A percentile compares a stretch with the other conserved stretches of the same genome.
phyloP scores from a whole-genome alignment of 805 yeast genomes.

The Metschnikowia proteae region DNA sequence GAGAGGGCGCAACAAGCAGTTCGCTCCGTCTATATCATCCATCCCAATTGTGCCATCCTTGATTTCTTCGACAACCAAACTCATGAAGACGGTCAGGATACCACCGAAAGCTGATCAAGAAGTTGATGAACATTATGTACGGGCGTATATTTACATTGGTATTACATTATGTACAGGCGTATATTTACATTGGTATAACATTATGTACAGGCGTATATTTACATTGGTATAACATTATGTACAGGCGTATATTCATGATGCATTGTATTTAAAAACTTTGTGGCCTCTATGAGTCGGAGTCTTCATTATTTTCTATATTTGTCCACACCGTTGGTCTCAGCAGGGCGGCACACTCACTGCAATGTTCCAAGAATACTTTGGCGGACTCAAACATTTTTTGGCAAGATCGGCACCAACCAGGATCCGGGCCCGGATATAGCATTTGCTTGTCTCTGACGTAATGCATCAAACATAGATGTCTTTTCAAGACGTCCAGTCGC shows the following conservation, averaged over 20 bases:
- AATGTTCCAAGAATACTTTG: conserved; percentile 60
- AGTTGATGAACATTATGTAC: neutral
- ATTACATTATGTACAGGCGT: neutral
- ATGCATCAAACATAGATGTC: conserved; percentile 70
- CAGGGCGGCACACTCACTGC: conserved; percentile 53
- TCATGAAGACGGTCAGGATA: conserved; percentile 8
- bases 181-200: neutral
- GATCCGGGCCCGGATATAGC: conserved; percentile 33
- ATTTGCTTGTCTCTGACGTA: conserved; percentile 47
- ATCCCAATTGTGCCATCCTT: conserved; percentile 80
- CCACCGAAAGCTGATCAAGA: neutral
- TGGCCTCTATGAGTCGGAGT: neutral
- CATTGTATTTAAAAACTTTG: conserved; percentile 2
- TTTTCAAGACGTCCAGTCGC: conserved; percentile 67
- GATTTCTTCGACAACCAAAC: conserved; percentile 49
- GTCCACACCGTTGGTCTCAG: conserved; percentile 11
- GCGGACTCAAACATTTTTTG: conserved; percentile 51
- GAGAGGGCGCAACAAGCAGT: conserved; percentile 9
- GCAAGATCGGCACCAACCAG: conserved; percentile 70
- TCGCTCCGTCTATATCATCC: conserved; percentile 43
- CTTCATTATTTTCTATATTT: neutral
- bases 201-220: neutral
- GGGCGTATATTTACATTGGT: neutral
- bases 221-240: neutral
- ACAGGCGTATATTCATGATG: neutral